These are phyloP conservation scores for Polygonum aviculare DNA, from an alignment of 148 eudicot genomes.

Conservation along the genomic window DNA sequence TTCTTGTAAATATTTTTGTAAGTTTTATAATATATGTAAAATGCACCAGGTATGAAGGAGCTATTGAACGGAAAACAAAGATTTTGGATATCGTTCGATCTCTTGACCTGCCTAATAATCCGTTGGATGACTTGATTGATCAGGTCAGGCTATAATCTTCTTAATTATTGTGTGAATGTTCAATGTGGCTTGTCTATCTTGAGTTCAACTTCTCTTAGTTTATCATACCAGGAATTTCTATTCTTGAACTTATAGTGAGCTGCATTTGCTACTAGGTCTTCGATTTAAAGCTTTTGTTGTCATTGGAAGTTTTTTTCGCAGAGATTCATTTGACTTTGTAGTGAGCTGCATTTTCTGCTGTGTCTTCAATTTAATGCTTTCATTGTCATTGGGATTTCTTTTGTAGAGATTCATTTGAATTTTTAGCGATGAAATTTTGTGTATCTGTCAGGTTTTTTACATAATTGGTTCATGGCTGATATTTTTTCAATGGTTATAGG, in stretches of 20 bases:
- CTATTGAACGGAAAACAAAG: slow-evolving; percentile 59
- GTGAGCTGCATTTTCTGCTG: not conserved
- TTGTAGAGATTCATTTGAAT: not conserved
- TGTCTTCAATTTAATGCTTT: not conserved
- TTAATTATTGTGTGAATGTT: not conserved
- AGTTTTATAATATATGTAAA: not conserved
- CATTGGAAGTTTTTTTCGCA: not conserved
- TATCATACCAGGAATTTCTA: not conserved
- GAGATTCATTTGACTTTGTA: not conserved
- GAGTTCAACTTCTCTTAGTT: not conserved
- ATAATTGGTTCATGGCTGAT: not conserved
- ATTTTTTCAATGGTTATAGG: not conserved
- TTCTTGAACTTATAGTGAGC: not conserved
- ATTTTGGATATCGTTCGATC: slow-evolving; percentile 65
- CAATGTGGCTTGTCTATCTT: not conserved
- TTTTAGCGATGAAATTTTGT: not conserved
- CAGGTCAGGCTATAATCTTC: slow-evolving; percentile 39
- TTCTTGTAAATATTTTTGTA: not conserved
- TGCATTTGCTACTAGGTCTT: not conserved
- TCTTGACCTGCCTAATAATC: slow-evolving; percentile 92
- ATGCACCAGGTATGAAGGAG: slow-evolving; percentile 66
- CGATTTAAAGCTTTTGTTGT: not conserved
- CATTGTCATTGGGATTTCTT: not conserved
- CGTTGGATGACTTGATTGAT: slow-evolving; percentile 93
- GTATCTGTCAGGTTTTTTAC: not conserved